Conservation (phyloP, 306 rosid genomes). For the Corylus americana region DNA sequence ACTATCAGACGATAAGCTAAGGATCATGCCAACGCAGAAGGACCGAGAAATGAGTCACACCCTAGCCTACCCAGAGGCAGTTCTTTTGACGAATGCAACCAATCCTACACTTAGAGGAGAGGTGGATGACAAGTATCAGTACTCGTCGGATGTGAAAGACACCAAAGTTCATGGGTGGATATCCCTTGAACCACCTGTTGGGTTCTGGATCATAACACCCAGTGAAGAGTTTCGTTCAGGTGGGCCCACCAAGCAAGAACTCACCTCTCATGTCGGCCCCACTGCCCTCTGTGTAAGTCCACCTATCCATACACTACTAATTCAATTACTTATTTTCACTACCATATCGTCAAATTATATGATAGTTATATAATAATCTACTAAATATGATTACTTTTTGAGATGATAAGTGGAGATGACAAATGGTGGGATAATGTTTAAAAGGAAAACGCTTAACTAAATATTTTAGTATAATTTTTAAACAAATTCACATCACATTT, state of each 20-base stretch:
- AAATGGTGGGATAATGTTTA: no score
- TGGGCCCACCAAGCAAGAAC: conserved; percentile 88
- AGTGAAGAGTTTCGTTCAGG: conserved; percentile 63
- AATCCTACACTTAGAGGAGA: conserved; percentile 51
- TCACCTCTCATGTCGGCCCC: conserved; percentile 89
- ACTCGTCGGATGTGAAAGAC: conserved; percentile 55
- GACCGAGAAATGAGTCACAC: conserved; percentile 39
- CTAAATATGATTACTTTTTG: no score
- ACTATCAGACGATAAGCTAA: conserved; percentile 52
- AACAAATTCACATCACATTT: no score
- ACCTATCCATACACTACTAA: background rate
- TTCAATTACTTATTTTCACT: no score
- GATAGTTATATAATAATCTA: no score
- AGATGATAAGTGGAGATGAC: no score
- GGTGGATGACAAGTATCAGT: conserved; percentile 93
- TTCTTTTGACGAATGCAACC: conserved; percentile 49
- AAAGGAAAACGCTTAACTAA: no score
- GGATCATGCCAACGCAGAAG: conserved; percentile 53
- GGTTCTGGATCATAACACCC: conserved; percentile 87
- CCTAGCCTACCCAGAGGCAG: conserved; percentile 73
- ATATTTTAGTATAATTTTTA: no score
- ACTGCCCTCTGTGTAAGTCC: conserved; percentile 60
- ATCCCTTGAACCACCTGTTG: conserved; percentile 33
- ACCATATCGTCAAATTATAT: no score
- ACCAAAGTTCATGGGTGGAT: conserved; percentile 77